phyloP scores from a whole-genome alignment of 371 early-diverging fungal species.

The Coemansia sp. region DNA sequence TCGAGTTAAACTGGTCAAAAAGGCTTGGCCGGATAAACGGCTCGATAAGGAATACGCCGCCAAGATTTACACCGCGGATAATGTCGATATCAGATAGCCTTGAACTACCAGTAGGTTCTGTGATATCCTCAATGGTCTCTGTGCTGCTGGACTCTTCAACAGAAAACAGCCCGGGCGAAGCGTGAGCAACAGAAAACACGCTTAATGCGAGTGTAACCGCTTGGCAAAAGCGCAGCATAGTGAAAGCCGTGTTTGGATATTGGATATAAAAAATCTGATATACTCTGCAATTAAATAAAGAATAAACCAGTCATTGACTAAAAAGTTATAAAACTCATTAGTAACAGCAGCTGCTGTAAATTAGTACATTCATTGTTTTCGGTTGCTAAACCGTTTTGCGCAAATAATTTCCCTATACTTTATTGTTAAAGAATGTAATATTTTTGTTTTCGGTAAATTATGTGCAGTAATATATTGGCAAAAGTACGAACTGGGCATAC shows the following conservation, averaged over 20 bases:
- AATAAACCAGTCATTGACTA: not conserved
- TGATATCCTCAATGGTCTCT: not conserved
- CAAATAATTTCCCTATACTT: not conserved
- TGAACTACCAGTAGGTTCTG: not conserved
- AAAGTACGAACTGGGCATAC: not conserved
- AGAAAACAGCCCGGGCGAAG: not conserved
- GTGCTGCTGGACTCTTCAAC: not conserved
- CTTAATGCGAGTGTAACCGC: not conserved
- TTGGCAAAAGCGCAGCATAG: not conserved
- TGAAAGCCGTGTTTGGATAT: not conserved
- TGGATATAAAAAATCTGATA: not conserved
- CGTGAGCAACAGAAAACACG: not conserved
- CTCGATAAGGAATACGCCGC: slow-evolving; percentile 73
- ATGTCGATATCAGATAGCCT: slow-evolving; percentile 10
- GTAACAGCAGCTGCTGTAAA: not conserved
- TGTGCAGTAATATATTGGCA: not conserved
- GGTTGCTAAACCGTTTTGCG: not conserved
- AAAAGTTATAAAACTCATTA: too few relatives aligned
- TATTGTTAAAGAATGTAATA: not conserved
- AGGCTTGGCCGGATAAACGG: slow-evolving; percentile 71
- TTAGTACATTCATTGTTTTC: not conserved
- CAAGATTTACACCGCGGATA: slow-evolving; percentile 74
- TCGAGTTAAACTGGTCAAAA: slow-evolving; percentile 60
- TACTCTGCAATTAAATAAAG: not conserved
- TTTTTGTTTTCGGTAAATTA: slow-evolving; percentile 1